Percentiles rank a stretch among this genome's conserved stretches.
These are phyloP conservation scores for Lachancea waltii DNA, from an alignment of 805 yeast genomes.

Conservation along the genomic window DNA sequence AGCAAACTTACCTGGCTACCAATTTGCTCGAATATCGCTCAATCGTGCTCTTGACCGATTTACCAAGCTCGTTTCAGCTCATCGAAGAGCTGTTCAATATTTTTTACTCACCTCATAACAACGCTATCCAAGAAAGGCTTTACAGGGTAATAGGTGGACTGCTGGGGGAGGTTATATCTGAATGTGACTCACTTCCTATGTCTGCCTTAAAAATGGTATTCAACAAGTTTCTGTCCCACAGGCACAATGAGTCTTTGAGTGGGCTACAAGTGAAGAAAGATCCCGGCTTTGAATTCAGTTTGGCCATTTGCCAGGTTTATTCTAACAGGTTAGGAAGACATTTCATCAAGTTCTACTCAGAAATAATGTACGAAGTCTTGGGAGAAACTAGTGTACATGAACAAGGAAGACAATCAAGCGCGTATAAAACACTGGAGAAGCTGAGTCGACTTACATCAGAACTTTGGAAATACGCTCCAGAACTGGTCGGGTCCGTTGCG, in stretches of 20 bases:
- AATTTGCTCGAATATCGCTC: slow-evolving; percentile 70
- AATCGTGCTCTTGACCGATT: slow-evolving; percentile 65
- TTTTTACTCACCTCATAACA: slow-evolving; percentile 48
- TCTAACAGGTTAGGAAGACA: slow-evolving; percentile 69
- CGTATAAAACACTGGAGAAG: slow-evolving; percentile 43
- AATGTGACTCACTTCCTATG: slow-evolving; percentile 57
- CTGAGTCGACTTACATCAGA: slow-evolving; percentile 58
- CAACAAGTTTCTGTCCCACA: slow-evolving; percentile 48
- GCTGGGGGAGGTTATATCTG: slow-evolving; percentile 68
- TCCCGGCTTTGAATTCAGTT: slow-evolving; percentile 59
- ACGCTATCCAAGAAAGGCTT: slow-evolving; percentile 44
- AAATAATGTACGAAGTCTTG: slow-evolving; percentile 52
- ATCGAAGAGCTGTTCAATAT: slow-evolving; percentile 51
- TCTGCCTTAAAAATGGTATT: slow-evolving; percentile 56
- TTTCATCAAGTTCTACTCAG: slow-evolving; percentile 74
- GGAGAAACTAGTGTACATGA: slow-evolving; percentile 15
- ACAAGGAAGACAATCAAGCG: slow-evolving; percentile 9
- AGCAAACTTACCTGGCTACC: slow-evolving; percentile 58
- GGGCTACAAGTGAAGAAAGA: slow-evolving; percentile 32
- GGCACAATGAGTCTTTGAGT: slow-evolving; percentile 24
- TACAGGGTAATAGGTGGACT: slow-evolving; percentile 63
- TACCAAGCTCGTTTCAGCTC: slow-evolving; percentile 53
- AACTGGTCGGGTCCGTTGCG: slow-evolving; percentile 61
- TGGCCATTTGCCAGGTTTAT: slow-evolving; percentile 62
- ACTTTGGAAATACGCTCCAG: slow-evolving; percentile 76